A percentile compares a stretch with the other conserved stretches of the same genome.
Evolutionary conservation across 768 basidiomycete genomes (phyloP).

Genomic region (Boletellus emodensis): DNA sequence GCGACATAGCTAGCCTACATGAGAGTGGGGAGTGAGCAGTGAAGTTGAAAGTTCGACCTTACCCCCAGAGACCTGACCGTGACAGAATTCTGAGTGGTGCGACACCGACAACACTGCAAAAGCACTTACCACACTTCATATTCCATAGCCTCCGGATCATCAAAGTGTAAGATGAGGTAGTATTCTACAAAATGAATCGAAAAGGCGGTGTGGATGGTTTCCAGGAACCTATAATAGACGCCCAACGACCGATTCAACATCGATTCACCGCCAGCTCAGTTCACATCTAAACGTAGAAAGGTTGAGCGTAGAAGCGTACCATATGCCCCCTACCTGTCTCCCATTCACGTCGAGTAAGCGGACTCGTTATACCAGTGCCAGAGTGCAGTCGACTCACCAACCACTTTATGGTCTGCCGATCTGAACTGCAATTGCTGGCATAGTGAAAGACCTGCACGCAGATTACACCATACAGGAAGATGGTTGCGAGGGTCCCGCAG

Average conservation of each 20-base stretch:
- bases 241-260: too few relatives aligned
- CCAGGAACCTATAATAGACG: too few relatives aligned
- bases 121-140: constrained; percentile 12
- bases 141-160: not conserved
- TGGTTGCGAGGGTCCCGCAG: constrained; percentile 8
- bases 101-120: not conserved
- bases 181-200: constrained; percentile 12
- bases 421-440: constrained; percentile 3
- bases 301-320: not conserved
- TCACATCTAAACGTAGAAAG: too few relatives aligned
- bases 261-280: too few relatives aligned
- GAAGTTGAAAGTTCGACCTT: not conserved
- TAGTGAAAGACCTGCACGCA: constrained; percentile 18
- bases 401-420: constrained; percentile 5
- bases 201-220: constrained; percentile 12
- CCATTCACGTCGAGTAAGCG: not conserved
- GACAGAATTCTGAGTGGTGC: not conserved
- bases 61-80: constrained; percentile 12
- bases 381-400: constrained; percentile 10
- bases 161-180: constrained; percentile 15
- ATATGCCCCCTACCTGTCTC: constrained; percentile 9
- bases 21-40: not conserved
- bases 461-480: constrained; percentile 12
- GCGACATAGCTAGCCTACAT: constrained; percentile 5
- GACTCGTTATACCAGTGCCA: not conserved